A percentile compares a stretch with the other conserved stretches of the same genome.
Conservation (phyloP, 768 basidiomycete genomes). For the Leccinum truebloodii region DNA sequence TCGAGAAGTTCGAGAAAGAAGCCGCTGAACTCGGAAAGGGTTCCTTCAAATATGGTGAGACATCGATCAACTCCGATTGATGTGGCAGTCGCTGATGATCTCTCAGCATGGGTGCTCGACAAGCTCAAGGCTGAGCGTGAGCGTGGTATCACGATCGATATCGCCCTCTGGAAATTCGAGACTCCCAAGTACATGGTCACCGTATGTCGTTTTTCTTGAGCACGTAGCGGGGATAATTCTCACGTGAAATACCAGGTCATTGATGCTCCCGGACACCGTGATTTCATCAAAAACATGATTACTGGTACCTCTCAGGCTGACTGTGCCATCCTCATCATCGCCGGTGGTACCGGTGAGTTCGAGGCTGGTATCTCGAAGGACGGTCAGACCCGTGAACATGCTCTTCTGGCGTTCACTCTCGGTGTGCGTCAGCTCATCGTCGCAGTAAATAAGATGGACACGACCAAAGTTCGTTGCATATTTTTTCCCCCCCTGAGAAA, state of each 20-base stretch:
- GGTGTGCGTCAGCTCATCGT: slow-evolving; percentile 99
- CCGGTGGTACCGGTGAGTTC: slow-evolving; percentile 99
- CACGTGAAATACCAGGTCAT: slow-evolving; percentile 68
- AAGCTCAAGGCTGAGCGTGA: slow-evolving; percentile 99
- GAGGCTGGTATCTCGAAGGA: slow-evolving; percentile 99
- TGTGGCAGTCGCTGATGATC: slow-evolving; percentile 24
- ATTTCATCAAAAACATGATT: slow-evolving; percentile 99
- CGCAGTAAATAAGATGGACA: slow-evolving; percentile 99
- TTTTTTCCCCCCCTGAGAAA: not conserved
- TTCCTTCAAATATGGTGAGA: slow-evolving; percentile 94
- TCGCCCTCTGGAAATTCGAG: slow-evolving; percentile 99
- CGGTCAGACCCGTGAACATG: slow-evolving; percentile 99
- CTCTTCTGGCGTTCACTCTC: slow-evolving; percentile 98
- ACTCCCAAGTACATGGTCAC: slow-evolving; percentile 96
- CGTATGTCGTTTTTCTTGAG: slow-evolving; percentile 45
- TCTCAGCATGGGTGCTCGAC: slow-evolving; percentile 97
- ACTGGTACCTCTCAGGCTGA: slow-evolving; percentile 99
- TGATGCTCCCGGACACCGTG: slow-evolving; percentile 99
- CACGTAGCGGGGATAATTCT: slow-evolving; percentile 4
- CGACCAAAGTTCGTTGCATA: slow-evolving; percentile 71
- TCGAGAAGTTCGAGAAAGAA: slow-evolving; percentile 99
- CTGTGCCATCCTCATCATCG: slow-evolving; percentile 99
- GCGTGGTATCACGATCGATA: slow-evolving; percentile 99
- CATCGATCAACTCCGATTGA: slow-evolving; percentile 20
- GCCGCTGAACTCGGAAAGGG: slow-evolving; percentile 99